Base-by-base conservation (phyloP, 345 rosid species). In the Theobroma cacao region DNA sequence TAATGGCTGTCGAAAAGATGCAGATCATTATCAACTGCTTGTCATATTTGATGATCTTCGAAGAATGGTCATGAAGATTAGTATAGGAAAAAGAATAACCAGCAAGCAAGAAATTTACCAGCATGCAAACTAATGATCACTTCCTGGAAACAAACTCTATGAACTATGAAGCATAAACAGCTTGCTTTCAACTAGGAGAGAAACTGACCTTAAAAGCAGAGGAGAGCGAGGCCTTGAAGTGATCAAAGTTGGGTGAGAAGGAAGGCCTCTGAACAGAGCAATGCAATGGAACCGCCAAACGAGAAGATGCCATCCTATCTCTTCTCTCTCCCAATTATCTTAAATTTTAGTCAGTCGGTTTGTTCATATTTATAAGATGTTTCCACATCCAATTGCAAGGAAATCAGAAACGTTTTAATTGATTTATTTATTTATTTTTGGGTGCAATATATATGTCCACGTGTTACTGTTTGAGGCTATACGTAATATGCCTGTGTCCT, bases 261-360 rank as follows among this genome's bases (percentile, higher is more conserved):
- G 80, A 79, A 61, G 84, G 80, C 63, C 66, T 80, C 14, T 76
- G 76, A 17, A 56, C 45, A 33, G 80, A 82, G 71, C 84, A 80
- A 77, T 75, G 78, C 60, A 75, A 24, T 41, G 28, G 82, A 38
- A 77, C n/a, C 15, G 66, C 78, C 56, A 7, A 40, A 43, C 41
- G 34, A 28, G 81, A 66, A 33, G 80, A 74, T 48, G 82, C 59
- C 87, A 82, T 85, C 38, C 33, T 28, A 26, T 15, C 24, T 71
- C 60, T 50, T 18, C 34, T 26, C 18, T 59, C n/a, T 61, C 50
- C 28, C 61, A 17, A 50, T 33, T 28, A 47, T 47, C 58, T 17
- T 47, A 15, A 45, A 7, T 15, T 41, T 5, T 41, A 41, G 45
- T 9, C 7, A 1, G 45, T 41, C 7, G 1, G 1, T 6, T 41